Percentiles rank a stretch among this genome's conserved stretches.
phyloP scores from a whole-genome alignment of 1,139 yeast species.

The Candida tetrigidarum region DNA sequence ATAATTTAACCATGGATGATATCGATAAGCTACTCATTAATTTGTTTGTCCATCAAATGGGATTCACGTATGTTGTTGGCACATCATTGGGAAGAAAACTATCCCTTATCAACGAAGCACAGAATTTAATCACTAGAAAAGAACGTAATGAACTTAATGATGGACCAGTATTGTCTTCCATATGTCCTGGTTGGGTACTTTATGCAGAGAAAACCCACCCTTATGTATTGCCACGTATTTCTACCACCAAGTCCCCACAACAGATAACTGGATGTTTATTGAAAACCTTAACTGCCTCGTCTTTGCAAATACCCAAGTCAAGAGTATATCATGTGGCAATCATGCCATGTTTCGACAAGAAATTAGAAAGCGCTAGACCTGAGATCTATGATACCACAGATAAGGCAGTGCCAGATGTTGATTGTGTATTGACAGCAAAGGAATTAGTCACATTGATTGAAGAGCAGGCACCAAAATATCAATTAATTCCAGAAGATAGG shows the following conservation, averaged over 20 bases:
- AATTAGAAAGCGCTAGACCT: constrained; percentile 89
- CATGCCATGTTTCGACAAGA: constrained; percentile 98
- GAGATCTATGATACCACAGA: constrained; percentile 44
- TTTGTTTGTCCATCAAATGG: constrained; percentile 62
- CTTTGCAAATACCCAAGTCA: constrained; percentile 33
- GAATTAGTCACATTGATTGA: constrained; percentile 77
- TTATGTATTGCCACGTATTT: constrained; percentile 63
- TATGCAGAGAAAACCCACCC: constrained; percentile 97
- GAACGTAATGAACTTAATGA: constrained; percentile 11
- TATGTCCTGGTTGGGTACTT: constrained; percentile 97
- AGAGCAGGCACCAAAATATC: constrained; percentile 39
- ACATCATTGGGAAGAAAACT: constrained; percentile 80
- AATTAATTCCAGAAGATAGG: constrained; percentile 23
- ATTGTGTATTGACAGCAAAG: constrained; percentile 91
- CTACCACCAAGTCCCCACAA: constrained; percentile 85
- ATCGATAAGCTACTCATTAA: constrained; percentile 66
- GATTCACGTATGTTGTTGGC: constrained; percentile 80
- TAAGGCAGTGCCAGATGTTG: constrained; percentile 59
- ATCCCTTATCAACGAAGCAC: constrained; percentile 63
- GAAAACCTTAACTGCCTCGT: constrained; percentile 57
- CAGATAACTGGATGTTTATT: constrained; percentile 85
- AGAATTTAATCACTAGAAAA: constrained; percentile 38
- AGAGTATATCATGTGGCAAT: constrained; percentile 77
- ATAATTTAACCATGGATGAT: constrained; percentile 51
- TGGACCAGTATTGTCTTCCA: constrained; percentile 61